phyloP scores from a whole-genome alignment of 768 basidiomycete genomes.

The Hericium rajendrae region DNA sequence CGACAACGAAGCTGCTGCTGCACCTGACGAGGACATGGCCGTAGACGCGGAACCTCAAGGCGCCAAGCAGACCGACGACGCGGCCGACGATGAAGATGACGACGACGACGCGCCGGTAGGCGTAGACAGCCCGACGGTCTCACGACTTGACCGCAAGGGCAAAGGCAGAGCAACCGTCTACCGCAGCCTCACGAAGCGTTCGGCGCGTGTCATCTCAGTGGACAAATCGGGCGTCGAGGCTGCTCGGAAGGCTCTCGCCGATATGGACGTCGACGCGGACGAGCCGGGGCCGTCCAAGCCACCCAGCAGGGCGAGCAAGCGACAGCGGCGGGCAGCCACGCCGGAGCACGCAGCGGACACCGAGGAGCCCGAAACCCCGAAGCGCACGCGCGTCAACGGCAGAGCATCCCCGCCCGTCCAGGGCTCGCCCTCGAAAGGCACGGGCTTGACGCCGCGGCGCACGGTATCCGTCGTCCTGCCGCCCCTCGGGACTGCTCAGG shows the following conservation, averaged over 20 bases:
- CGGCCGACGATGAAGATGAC: slow-evolving; percentile 1
- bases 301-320: neutral
- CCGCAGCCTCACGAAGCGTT: neutral
- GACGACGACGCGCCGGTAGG: neutral
- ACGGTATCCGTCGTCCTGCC: slow-evolving; percentile 11
- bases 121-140: neutral
- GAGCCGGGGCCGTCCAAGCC: neutral
- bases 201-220: neutral
- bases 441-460: neutral
- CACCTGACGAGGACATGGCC: neutral
- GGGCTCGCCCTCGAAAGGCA: slow-evolving; percentile 1
- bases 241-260: neutral
- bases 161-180: neutral
- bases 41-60: neutral
- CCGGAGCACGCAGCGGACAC: neutral
- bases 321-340: neutral
- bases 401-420: neutral
- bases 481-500: slow-evolving; percentile 4
- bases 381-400: neutral
- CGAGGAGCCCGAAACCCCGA: neutral
- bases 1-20: slow-evolving; percentile 10
- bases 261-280: slow-evolving; percentile 6
- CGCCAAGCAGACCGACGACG: neutral
- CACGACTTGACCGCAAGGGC: neutral
- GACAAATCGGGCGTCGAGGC: neutral